Evolutionary conservation across 192 early-diverging fungal species (phyloP).

Genomic region (Backusella tuberculispora): DNA sequence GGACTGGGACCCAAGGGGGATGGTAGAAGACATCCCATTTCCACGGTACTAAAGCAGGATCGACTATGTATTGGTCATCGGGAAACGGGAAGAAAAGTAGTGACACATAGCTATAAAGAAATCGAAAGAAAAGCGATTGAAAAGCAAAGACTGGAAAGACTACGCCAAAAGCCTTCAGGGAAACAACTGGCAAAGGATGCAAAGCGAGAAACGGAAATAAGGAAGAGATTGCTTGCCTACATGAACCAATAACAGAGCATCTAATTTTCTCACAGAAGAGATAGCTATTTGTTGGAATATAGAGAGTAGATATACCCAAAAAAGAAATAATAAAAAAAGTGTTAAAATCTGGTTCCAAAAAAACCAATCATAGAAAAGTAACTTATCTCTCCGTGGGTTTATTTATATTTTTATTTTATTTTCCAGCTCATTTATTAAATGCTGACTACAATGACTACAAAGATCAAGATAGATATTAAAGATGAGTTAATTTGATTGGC

Average conservation of each 20-base stretch:
- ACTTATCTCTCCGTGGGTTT: neutral
- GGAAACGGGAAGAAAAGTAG: constrained; percentile 6
- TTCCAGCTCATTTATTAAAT: neutral
- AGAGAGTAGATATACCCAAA: too few species aligned
- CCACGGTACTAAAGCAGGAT: constrained; percentile 52
- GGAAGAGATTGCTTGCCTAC: neutral
- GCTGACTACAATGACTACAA: neutral
- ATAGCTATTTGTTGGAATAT: too few species aligned
- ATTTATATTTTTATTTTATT: neutral
- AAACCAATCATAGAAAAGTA: too few species aligned
- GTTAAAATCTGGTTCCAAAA: too few species aligned
- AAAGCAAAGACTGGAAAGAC: neutral
- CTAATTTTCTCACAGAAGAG: too few species aligned
- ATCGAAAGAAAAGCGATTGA: constrained; percentile 12
- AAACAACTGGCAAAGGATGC: neutral
- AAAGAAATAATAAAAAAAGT: too few species aligned
- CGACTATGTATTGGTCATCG: constrained; percentile 45
- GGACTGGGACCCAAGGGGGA: constrained; percentile 50
- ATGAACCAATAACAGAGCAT: neutral
- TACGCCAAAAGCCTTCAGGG: neutral
- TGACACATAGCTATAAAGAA: constrained; percentile 27
- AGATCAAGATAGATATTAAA: neutral
- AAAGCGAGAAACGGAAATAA: neutral
- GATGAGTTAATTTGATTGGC: neutral
- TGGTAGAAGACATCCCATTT: constrained; percentile 48